Evolutionary conservation across 148 eudicot species (phyloP), one percentile per base, ranked within the genome.

Genomic region (Nyssa sinensis): DNA sequence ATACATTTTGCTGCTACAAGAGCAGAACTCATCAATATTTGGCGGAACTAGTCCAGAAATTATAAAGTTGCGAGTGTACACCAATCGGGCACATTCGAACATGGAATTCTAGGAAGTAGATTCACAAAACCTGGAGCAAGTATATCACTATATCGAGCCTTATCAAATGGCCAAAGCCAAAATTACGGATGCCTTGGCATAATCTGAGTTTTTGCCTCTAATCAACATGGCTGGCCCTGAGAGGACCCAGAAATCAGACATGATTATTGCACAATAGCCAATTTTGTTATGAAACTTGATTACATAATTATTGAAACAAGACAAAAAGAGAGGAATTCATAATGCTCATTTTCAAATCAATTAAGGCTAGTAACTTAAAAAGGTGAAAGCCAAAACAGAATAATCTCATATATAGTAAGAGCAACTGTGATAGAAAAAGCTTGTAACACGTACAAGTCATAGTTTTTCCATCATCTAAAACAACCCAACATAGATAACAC

Each of bases 401-500:
- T 27, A 59, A 75, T 29, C 65, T 47, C 59, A 71, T 70, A 66
- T 74, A 73, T 70, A 68, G n/a, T 61, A 73, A 78, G 57, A 70
- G 31, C 74, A 76, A 73, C 70, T 67, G 64, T 64, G 34, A 73
- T 61, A 67, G 79, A 47, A 58, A 73, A 63, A 80, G 73, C 68
- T 70, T 61, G 84, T 37, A 76, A 57, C 47, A 34, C 68, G 28
- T 58, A 76, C 82, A 81, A 75, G 67, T 67, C 86, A 75, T 41
- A 66, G 16, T 64, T 66, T 49, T 70, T 76, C 44, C 66, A 78
- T 70, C 77, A 62, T 68, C 83, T 70, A 67, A n/a, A 47, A 63
- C 58, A 62, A 39, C n/a, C 19, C 58, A 75, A 33, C 87, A 84
- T 74, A 81, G 75, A 74, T 58, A 74, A 72, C 66, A 67, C 83